phyloP scores from a whole-genome alignment of 176 grass and related monocot genomes.

The Panicum miliaceum region DNA sequence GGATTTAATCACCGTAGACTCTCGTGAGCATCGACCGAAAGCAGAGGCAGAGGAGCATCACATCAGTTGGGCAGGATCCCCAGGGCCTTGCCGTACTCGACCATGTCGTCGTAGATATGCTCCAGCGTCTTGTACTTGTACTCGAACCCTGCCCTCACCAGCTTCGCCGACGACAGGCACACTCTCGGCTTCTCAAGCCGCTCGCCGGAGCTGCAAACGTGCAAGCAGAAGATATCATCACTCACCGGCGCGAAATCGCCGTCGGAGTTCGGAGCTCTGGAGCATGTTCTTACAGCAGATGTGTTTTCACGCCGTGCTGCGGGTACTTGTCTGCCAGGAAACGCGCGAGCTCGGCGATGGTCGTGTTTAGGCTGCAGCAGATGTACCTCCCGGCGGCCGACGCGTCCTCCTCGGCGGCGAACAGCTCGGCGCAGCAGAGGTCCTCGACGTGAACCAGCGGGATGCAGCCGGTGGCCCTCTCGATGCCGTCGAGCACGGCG shows the following conservation, averaged over 20 bases:
- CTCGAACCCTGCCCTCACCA: constrained; percentile 57
- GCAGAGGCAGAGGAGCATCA: background rate
- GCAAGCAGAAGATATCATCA: background rate
- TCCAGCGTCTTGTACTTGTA: constrained; percentile 57
- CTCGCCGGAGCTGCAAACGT: constrained; percentile 22
- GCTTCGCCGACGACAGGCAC: constrained; percentile 57
- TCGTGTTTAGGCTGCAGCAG: constrained; percentile 63
- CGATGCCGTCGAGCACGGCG: constrained; percentile 20
- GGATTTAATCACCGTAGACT: too few species aligned
- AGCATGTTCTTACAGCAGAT: background rate
- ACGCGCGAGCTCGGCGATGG: constrained; percentile 36
- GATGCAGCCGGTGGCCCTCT: background rate
- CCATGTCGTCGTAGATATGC: constrained; percentile 46
- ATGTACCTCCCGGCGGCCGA: constrained; percentile 60
- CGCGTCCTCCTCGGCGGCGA: constrained; percentile 54
- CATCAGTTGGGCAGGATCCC: constrained; percentile 31
- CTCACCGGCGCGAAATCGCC: background rate
- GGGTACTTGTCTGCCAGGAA: constrained; percentile 60
- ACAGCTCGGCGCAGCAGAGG: constrained; percentile 69
- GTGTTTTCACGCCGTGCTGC: constrained; percentile 55
- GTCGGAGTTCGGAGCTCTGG: background rate
- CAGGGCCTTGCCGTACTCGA: constrained; percentile 49
- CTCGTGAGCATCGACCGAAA: background rate
- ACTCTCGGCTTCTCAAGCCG: constrained; percentile 46
- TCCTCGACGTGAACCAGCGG: constrained; percentile 58